A percentile compares a stretch with the other conserved stretches of the same genome.
Conservation (phyloP, 306 rosid genomes). For the Ceratonia siliqua region DNA sequence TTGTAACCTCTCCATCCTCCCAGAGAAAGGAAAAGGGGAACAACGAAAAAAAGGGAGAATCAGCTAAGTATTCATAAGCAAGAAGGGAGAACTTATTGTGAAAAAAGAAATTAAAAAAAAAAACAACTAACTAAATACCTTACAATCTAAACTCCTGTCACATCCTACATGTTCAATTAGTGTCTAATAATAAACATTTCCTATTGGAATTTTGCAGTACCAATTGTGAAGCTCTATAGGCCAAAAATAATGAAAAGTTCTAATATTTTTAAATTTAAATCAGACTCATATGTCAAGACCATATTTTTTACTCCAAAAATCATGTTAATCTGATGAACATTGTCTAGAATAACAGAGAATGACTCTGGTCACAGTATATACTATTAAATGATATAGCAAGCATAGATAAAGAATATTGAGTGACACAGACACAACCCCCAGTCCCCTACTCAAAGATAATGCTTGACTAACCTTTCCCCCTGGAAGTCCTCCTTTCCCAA, state of each 20-base stretch:
- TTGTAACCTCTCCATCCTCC: not conserved
- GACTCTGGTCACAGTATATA: not conserved
- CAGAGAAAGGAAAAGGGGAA: not conserved
- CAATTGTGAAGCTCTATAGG: not conserved
- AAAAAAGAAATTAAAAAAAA: not conserved
- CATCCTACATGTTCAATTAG: not conserved
- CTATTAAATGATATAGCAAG: not conserved
- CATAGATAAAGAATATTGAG: not conserved
- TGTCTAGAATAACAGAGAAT: conserved; percentile 10
- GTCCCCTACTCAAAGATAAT: conserved; percentile 11
- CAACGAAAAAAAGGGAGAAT: not conserved
- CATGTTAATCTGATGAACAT: not conserved
- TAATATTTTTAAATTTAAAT: not conserved
- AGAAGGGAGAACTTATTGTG: not conserved
- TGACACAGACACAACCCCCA: no score
- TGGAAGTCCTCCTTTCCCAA: conserved; percentile 97
- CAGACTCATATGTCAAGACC: not conserved
- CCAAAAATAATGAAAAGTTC: conserved; percentile 5
- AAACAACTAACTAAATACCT: not conserved
- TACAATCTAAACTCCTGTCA: not conserved
- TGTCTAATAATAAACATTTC: not conserved
- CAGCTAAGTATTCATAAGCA: not conserved
- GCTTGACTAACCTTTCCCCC: conserved; percentile 84
- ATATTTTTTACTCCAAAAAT: conserved; percentile 12
- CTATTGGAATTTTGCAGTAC: not conserved